Evolutionary conservation across 2,329 filamentous ascomycete genomes (phyloP), one percentile per base, ranked within the genome.

Genomic region (Aotearoamyces nothofagi): DNA sequence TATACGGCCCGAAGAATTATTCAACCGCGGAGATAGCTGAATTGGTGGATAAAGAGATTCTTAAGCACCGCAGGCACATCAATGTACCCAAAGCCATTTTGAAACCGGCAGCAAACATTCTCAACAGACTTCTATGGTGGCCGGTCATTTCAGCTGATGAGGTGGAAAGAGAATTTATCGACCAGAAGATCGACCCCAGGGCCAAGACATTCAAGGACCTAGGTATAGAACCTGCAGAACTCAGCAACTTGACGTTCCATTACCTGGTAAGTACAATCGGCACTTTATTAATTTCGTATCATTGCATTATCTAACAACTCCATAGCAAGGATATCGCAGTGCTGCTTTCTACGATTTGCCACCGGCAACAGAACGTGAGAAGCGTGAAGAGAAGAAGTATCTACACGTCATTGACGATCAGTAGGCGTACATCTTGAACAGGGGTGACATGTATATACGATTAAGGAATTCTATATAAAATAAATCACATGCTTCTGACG

Each of bases 181-280:
- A 98, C 56, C 90, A 98, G 56, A 61, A 71, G 43, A 92, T 98
- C 49, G 90, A 98, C 54, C 73, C 74, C 34, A 72, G 65, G 17
- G 90, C 90, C 40, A 96, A 94, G 69, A 96, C 90, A 2, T 92
- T 96, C 61, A 80, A 80, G 56, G 86, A 96, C 50, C 66, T 98
- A 26, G 81, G 72, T 36, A 93, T 98, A 39, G 78, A 84, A 56
- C 82, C 87, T 16, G 79, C 73, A 26, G 86, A 96, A 39, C 69
- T 96, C 46, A 75, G 69, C 53, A 76, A 80, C 54, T 73, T 83
- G 53, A 92, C 83, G 40, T 96, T 87, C 57, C 79, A 92, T 56
- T 98, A 98, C 58, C 57, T 96, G 63, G 83, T 90, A 63, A 58
- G 78, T 59, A 12, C n/a, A n/a, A n/a, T n/a, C n/a, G n/a, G n/a